These are phyloP conservation scores for Trichoderma asperellum DNA, from an alignment of 2,329 filamentous ascomycete species.

Conservation along the genomic window DNA sequence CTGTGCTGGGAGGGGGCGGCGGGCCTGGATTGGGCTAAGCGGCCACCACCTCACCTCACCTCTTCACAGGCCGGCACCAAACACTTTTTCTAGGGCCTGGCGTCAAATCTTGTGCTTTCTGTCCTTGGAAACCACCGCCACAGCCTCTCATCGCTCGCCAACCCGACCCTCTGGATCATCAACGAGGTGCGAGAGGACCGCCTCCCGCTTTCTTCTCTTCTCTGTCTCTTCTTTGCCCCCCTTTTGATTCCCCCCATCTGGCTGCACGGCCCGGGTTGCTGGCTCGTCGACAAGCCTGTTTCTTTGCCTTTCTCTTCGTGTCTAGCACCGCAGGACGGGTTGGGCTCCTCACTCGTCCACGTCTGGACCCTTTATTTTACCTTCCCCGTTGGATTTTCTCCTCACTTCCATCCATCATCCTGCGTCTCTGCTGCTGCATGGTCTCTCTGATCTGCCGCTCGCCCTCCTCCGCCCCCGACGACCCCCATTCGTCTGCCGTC, in stretches of 20 bases:
- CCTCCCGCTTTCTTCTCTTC: slow-evolving; percentile 25
- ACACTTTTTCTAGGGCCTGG: slow-evolving; percentile 29
- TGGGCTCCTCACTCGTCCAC: slow-evolving; percentile 28
- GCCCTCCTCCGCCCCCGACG: slow-evolving; percentile 37
- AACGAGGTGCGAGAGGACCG: slow-evolving; percentile 27
- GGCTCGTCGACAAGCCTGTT: slow-evolving; percentile 20
- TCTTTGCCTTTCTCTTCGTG: slow-evolving; percentile 30
- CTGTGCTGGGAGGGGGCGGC: slow-evolving; percentile 10
- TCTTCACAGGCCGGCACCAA: slow-evolving; percentile 27
- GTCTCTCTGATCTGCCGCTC: slow-evolving; percentile 36
- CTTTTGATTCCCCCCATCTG: neutral
- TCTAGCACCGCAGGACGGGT: slow-evolving; percentile 35
- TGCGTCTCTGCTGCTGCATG: slow-evolving; percentile 36
- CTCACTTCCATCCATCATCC: slow-evolving; percentile 15
- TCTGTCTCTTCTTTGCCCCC: neutral
- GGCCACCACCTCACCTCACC: slow-evolving; percentile 26
- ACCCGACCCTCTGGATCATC: slow-evolving; percentile 28
- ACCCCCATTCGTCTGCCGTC: slow-evolving; percentile 38
- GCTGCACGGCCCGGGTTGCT: slow-evolving; percentile 17
- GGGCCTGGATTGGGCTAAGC: slow-evolving; percentile 27
- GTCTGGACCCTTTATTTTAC: slow-evolving; percentile 20
- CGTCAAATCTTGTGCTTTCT: slow-evolving; percentile 38
- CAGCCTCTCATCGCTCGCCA: slow-evolving; percentile 33
- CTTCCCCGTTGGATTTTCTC: slow-evolving; percentile 13
- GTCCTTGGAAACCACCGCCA: slow-evolving; percentile 37